Evolutionary conservation across 2,329 filamentous ascomycete species (phyloP), one percentile per base, ranked within the genome.

Genomic region (Colletotrichum sp.): DNA sequence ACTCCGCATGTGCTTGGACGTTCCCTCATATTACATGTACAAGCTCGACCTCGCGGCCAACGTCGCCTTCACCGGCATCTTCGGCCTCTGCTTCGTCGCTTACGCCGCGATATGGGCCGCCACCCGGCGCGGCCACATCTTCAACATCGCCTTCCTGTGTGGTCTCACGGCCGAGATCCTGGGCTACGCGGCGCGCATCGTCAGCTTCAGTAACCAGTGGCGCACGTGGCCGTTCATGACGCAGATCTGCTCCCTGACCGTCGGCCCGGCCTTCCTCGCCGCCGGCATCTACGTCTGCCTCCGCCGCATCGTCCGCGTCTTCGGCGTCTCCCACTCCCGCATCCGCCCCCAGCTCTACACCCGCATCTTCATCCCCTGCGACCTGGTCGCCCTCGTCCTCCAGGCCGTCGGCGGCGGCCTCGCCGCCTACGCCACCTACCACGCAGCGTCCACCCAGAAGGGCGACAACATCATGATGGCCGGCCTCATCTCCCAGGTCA

Each of bases 381-480:
- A 94, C 81, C 79, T 93, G 39, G 73, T 92, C 72, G 91, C 91
- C 4, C 87, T 94, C 3, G 78, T 92, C 48, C 87, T 94, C 1
- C 92, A 94, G 80, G 89, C 89, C 6, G 84, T 86, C 1, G 92
- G 92, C 59, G 92, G 91, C n/a, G 91, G 85, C 32, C 80, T 93
- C 69, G 87, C 89, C 28, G 85, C 88, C 9, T 81, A 85, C 15
- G 85, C 87, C 66, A 82, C 82, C 32, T 83, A 86, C 65, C 81
- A 86, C 68, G 78, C 84, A 60, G 71, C 84, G 7, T 80, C 81
- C 18, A 78, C 84, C 16, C 77, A 83, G 2, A 78, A 80, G 0
- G 92, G 91, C n/a, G 87, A 90, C 77, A 85, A 93, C 80, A 89
- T 93, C 83, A 92, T 92, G 88, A 87, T 94, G n/a, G 91, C 91